phyloP scores from a whole-genome alignment of 2,329 filamentous ascomycete species.

The Beauveria brongniartii region DNA sequence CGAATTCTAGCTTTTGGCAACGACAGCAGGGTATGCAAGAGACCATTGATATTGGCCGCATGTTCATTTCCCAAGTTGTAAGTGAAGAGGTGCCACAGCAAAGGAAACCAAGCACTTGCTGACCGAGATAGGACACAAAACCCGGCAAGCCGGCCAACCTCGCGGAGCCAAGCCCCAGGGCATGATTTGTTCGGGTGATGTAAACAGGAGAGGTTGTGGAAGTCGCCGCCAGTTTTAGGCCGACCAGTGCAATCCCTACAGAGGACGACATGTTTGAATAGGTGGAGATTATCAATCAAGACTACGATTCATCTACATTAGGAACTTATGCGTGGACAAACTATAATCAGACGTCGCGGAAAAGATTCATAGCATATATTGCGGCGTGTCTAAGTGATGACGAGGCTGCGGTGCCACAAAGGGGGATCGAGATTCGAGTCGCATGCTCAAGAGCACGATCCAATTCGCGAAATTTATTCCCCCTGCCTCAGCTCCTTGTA shows the following conservation, averaged over 20 bases:
- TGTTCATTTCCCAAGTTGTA: slow-evolving; percentile 42
- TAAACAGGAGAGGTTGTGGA: too few relatives aligned
- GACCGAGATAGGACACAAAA: background rate
- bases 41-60: slow-evolving; percentile 48
- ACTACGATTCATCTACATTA: background rate
- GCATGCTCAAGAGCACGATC: background rate
- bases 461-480: background rate
- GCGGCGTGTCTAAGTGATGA: background rate
- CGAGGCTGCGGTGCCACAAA: background rate
- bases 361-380: background rate
- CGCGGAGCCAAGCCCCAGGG: slow-evolving; percentile 1
- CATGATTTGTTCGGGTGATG: background rate
- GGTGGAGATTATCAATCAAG: background rate
- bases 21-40: slow-evolving; percentile 51
- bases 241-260: too few relatives aligned
- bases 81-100: background rate
- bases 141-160: background rate
- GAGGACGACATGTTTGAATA: background rate
- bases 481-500: background rate
- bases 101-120: background rate
- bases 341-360: background rate
- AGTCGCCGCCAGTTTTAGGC: too few relatives aligned
- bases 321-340: background rate
- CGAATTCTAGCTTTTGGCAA: slow-evolving; percentile 46
- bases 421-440: background rate